Evolutionary conservation across 1,139 yeast genomes (phyloP).

Genomic region (Yamadazyma trypodendri): DNA sequence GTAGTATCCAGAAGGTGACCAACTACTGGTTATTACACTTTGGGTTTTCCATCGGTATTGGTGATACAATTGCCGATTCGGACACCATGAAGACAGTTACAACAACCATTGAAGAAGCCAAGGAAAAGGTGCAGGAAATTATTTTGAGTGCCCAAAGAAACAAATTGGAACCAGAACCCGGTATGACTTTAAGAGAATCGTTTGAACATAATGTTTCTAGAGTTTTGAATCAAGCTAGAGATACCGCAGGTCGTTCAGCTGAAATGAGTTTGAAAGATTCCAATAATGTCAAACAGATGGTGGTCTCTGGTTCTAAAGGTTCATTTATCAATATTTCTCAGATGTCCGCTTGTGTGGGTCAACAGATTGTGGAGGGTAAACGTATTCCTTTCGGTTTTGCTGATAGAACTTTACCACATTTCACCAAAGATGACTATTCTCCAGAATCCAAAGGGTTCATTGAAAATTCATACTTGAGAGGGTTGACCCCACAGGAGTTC

Average conservation of each 20-base stretch:
- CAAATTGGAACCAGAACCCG: constrained; percentile 89
- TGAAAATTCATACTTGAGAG: constrained; percentile 95
- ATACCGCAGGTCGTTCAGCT: constrained; percentile 97
- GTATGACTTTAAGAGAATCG: constrained; percentile 98
- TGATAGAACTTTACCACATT: constrained; percentile 95
- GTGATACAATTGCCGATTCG: constrained; percentile 99
- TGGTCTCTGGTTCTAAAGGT: constrained; percentile 98
- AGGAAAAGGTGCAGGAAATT: constrained; percentile 88
- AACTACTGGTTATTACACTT: constrained; percentile 95
- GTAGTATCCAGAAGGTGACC: constrained; percentile 91
- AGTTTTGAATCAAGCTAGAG: constrained; percentile 97
- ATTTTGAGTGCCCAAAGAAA: constrained; percentile 90
- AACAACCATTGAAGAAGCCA: constrained; percentile 88
- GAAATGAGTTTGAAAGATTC: constrained; percentile 92
- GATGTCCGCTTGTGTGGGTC: constrained; percentile 99
- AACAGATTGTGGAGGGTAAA: constrained; percentile 98
- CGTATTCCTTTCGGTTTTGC: constrained; percentile 98
- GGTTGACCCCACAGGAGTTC: constrained; percentile 97
- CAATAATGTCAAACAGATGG: constrained; percentile 98
- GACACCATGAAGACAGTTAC: constrained; percentile 92
- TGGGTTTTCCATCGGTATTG: constrained; percentile 98
- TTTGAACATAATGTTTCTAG: constrained; percentile 97
- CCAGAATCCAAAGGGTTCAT: constrained; percentile 98
- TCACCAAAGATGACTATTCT: constrained; percentile 95
- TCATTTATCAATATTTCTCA: constrained; percentile 98